A percentile compares a stretch with the other conserved stretches of the same genome.
Conservation (phyloP, 495 filamentous ascomycete species). For the Bacidia rubella region DNA sequence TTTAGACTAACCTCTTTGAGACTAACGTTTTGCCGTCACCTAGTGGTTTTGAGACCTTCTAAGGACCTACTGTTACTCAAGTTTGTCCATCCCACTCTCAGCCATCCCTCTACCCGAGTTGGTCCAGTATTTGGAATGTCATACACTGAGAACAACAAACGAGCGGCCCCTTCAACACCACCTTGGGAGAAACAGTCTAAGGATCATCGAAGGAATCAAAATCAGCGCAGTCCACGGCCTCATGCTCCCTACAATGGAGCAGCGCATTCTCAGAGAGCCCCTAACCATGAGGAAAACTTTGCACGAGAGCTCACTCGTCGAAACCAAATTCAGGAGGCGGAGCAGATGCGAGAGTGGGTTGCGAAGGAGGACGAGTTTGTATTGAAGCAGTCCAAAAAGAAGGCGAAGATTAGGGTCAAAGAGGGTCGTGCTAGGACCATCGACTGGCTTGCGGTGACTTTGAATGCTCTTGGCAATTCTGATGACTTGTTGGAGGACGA, state of each 20-base stretch:
- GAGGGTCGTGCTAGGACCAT: constrained; percentile 85
- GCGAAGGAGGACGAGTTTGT: constrained; percentile 94
- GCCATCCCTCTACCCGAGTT: no score
- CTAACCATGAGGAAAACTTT: constrained; percentile 16
- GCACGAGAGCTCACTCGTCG: constrained; percentile 37
- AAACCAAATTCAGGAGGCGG: constrained; percentile 54
- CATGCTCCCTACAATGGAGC: not conserved
- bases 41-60: no score
- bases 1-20: no score
- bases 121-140: no score
- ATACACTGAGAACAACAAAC: constrained; percentile 6
- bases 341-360: constrained; percentile 73
- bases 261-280: not conserved
- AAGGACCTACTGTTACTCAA: no score
- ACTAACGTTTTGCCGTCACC: no score
- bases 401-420: constrained; percentile 91
- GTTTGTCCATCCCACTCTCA: no score
- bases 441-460: constrained; percentile 86
- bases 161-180: constrained; percentile 1
- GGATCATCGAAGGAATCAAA: constrained; percentile 5
- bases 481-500: constrained; percentile 70
- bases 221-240: constrained; percentile 11
- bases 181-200: constrained; percentile 11
- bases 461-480: constrained; percentile 77
- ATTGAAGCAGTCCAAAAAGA: constrained; percentile 93